These are phyloP conservation scores for Pichia kudriavzevii DNA, from an alignment of 1,139 yeast species.

Conservation along the genomic window DNA sequence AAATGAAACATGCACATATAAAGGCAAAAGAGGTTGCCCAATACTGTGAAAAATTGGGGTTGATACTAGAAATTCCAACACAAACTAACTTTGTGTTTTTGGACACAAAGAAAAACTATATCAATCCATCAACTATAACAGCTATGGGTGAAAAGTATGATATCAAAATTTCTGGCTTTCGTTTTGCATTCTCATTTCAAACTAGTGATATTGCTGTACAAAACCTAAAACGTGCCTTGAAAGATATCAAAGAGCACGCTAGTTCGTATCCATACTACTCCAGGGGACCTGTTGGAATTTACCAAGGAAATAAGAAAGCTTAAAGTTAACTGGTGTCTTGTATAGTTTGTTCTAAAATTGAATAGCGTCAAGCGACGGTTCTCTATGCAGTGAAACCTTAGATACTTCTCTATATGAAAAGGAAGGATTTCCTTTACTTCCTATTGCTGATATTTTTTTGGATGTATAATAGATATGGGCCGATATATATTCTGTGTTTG, in stretches of 20 bases:
- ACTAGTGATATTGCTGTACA: conserved; percentile 59
- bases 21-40: conserved; percentile 60
- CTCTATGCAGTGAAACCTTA: no score
- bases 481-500: no score
- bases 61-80: conserved; percentile 63
- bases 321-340: not conserved
- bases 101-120: conserved; percentile 50
- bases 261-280: conserved; percentile 18
- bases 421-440: no score
- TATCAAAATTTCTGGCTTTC: conserved; percentile 59
- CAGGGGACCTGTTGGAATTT: conserved; percentile 17
- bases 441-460: no score
- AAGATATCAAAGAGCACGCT: conserved; percentile 48
- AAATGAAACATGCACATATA: conserved; percentile 51
- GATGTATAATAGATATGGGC: no score
- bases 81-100: conserved; percentile 83
- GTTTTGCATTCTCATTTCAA: conserved; percentile 80
- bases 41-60: conserved; percentile 47
- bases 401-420: no score
- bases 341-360: not conserved
- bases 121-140: conserved; percentile 50
- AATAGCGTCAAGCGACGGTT: no score
- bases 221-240: conserved; percentile 49
- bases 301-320: conserved; percentile 2
- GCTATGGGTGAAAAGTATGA: conserved; percentile 44